Evolutionary conservation across 177 flowering plant genomes (phyloP).

Genomic region (Telopea speciosissima): DNA sequence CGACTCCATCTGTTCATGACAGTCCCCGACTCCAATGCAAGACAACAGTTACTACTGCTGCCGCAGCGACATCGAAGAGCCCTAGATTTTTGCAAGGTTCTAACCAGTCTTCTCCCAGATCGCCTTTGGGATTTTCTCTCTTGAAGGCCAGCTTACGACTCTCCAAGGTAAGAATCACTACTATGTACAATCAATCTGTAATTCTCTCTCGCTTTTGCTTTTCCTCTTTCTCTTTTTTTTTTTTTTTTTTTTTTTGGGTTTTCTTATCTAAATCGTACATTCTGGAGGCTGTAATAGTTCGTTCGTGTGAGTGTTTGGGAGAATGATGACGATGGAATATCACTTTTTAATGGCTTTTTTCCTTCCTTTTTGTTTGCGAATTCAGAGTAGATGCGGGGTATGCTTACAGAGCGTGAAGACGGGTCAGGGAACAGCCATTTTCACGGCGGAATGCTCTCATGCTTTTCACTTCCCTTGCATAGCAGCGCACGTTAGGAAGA

Average conservation of each 20-base stretch:
- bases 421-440: conserved; percentile 79
- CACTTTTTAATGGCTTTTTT: background rate
- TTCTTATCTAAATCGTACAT: conserved; percentile 9
- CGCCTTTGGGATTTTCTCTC: conserved; percentile 66
- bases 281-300: background rate
- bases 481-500: conserved; percentile 41
- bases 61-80: conserved; percentile 33
- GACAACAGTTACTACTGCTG: conserved; percentile 4
- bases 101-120: conserved; percentile 68
- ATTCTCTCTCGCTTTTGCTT: background rate
- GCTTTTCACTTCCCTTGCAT: conserved; percentile 83
- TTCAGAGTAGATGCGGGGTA: conserved; percentile 67
- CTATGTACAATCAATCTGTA: background rate
- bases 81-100: conserved; percentile 38
- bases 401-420: conserved; percentile 67
- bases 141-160: conserved; percentile 52
- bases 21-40: conserved; percentile 23
- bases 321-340: conserved; percentile 13
- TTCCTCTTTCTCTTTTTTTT: background rate
- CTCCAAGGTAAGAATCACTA: conserved; percentile 35
- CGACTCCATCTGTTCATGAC: conserved; percentile 15
- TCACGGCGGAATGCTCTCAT: conserved; percentile 92
- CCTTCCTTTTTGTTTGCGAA: conserved; percentile 12
- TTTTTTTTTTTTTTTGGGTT: background rate
- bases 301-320: conserved; percentile 7